Conservation (phyloP, 768 basidiomycete species). For the Lactifluus volemus region DNA sequence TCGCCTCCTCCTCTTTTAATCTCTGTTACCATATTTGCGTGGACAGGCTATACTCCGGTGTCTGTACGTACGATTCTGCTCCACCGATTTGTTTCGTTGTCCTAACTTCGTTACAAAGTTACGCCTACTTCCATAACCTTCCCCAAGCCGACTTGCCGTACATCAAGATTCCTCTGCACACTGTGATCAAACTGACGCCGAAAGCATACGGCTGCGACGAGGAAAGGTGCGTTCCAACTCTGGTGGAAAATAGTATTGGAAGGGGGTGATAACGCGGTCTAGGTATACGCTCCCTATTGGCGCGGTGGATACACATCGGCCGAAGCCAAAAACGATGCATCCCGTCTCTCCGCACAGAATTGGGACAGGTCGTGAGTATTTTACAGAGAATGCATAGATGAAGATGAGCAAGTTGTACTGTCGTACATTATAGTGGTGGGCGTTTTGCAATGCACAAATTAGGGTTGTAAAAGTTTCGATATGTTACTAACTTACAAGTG, state of each 20-base stretch:
- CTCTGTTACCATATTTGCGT: background rate
- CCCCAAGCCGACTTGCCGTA: constrained; percentile 93
- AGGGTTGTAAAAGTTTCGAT: too few relatives aligned
- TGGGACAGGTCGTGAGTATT: constrained; percentile 22
- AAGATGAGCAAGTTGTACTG: background rate
- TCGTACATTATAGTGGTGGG: background rate
- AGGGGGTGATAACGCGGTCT: background rate
- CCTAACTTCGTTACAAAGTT: constrained; percentile 39
- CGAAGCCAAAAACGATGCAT: constrained; percentile 33
- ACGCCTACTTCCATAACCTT: constrained; percentile 93
- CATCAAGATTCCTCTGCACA: constrained; percentile 95
- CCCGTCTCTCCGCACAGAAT: constrained; percentile 8
- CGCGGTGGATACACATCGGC: constrained; percentile 91
- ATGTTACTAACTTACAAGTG: too few relatives aligned
- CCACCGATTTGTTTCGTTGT: background rate
- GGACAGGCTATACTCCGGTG: constrained; percentile 72
- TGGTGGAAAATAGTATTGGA: background rate
- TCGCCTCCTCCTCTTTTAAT: background rate
- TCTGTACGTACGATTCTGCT: constrained; percentile 37
- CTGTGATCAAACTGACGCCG: constrained; percentile 96
- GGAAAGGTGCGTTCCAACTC: constrained; percentile 51
- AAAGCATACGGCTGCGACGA: constrained; percentile 99
- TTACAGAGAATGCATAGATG: constrained; percentile 12
- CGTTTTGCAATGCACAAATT: too few relatives aligned
- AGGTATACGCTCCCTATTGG: constrained; percentile 86